phyloP scores from a whole-genome alignment of 352 stramenopile genomes.

The Globisporangium uncinulatum region DNA sequence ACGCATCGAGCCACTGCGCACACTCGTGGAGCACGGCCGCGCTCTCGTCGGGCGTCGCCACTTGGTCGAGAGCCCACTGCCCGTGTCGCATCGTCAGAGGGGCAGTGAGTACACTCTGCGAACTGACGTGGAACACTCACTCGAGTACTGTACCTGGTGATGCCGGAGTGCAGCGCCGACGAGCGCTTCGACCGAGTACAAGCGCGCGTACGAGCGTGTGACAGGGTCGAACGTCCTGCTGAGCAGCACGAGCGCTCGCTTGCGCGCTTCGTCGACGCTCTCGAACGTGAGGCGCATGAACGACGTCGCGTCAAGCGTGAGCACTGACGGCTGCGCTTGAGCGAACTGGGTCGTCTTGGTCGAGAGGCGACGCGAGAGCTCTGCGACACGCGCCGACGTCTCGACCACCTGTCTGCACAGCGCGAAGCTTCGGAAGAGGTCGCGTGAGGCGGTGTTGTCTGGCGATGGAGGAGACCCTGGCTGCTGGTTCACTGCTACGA shows the following conservation, averaged over 20 bases:
- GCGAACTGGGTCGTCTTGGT: slow-evolving; percentile 20
- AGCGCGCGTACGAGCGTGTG: slow-evolving; percentile 39
- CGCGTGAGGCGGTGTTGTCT: not conserved
- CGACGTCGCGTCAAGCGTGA: slow-evolving; percentile 28
- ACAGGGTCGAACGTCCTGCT: slow-evolving; percentile 75
- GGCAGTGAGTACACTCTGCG: not conserved
- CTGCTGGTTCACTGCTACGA: slow-evolving; percentile 19
- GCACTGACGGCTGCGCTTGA: slow-evolving; percentile 11
- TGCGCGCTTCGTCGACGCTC: slow-evolving; percentile 60
- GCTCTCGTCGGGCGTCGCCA: slow-evolving; percentile 25
- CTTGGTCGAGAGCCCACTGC: slow-evolving; percentile 50
- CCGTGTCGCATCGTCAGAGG: not conserved
- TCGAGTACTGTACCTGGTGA: slow-evolving; percentile 32
- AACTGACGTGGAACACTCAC: not conserved
- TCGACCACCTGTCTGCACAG: slow-evolving; percentile 29
- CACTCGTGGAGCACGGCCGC: slow-evolving; percentile 24
- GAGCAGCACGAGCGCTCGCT: slow-evolving; percentile 58
- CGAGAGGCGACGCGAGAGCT: slow-evolving; percentile 31
- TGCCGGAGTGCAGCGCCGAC: slow-evolving; percentile 41
- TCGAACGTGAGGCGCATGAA: slow-evolving; percentile 70
- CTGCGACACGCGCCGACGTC: slow-evolving; percentile 35
- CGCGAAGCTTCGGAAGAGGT: slow-evolving; percentile 35
- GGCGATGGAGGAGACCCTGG: not conserved
- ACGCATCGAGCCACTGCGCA: slow-evolving; percentile 31
- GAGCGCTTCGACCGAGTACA: slow-evolving; percentile 63